Evolutionary conservation across 2,329 filamentous ascomycete genomes (phyloP).

Genomic region (Penicillium concentricum): DNA sequence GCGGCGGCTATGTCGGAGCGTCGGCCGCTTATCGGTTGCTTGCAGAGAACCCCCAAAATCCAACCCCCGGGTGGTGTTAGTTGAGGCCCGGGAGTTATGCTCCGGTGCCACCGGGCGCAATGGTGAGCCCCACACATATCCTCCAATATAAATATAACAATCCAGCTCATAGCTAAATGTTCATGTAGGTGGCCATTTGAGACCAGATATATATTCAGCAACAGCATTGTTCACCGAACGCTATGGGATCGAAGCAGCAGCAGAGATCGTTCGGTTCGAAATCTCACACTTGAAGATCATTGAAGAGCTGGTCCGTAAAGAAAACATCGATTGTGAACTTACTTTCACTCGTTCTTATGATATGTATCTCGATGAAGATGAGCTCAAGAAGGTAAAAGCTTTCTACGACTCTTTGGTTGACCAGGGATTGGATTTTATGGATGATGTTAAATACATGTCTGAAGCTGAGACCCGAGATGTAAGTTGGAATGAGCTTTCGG

Average conservation of each 20-base stretch:
- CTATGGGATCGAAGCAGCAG: constrained; percentile 35
- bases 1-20: constrained; percentile 48
- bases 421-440: constrained; percentile 26
- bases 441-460: constrained; percentile 27
- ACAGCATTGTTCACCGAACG: constrained; percentile 33
- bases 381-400: constrained; percentile 23
- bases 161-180: neutral
- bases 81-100: constrained; percentile 41
- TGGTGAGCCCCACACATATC: constrained; percentile 21
- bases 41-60: constrained; percentile 5
- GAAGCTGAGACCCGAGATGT: constrained; percentile 21
- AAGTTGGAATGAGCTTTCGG: neutral
- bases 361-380: constrained; percentile 37
- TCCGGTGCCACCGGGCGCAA: constrained; percentile 47
- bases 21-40: constrained; percentile 45
- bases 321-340: constrained; percentile 47
- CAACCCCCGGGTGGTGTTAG: constrained; percentile 31
- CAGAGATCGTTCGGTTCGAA: constrained; percentile 43
- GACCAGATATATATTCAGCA: constrained; percentile 43
- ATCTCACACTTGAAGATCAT: constrained; percentile 40
- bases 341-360: constrained; percentile 40
- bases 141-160: neutral
- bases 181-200: constrained; percentile 37
- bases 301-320: constrained; percentile 39
- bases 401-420: constrained; percentile 30